Evolutionary conservation across 1,139 yeast genomes (phyloP).

Genomic region (Yamadazyma membranifaciens): DNA sequence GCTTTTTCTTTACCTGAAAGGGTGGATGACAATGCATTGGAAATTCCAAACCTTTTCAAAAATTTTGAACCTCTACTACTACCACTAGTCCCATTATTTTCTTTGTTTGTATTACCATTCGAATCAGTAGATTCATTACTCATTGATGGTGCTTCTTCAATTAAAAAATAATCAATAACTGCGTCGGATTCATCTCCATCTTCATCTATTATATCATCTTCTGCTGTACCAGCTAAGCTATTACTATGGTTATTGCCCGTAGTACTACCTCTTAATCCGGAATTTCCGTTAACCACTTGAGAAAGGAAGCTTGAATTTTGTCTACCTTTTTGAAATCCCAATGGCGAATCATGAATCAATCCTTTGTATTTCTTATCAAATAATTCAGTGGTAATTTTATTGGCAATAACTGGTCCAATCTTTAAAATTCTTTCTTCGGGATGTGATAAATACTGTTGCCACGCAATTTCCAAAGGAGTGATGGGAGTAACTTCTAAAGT

Average conservation of each 20-base stretch:
- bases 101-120: conserved; percentile 2
- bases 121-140: conserved; percentile 6
- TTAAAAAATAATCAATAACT: conserved; percentile 25
- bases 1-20: conserved; percentile 2
- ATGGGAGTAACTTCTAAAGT: conserved; percentile 52
- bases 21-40: conserved; percentile 9
- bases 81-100: background rate
- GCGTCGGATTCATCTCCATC: conserved; percentile 28
- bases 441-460: conserved; percentile 59
- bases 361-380: conserved; percentile 62
- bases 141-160: conserved; percentile 19
- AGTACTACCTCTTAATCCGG: conserved; percentile 25
- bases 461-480: conserved; percentile 63
- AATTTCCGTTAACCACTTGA: conserved; percentile 57
- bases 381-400: conserved; percentile 36
- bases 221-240: conserved; percentile 8
- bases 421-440: conserved; percentile 71
- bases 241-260: background rate
- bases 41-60: conserved; percentile 31
- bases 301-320: conserved; percentile 36
- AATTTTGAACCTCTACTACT: conserved; percentile 17
- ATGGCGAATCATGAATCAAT: conserved; percentile 58
- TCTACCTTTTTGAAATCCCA: conserved; percentile 33
- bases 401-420: conserved; percentile 52
- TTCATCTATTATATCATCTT: conserved; percentile 8